Evolutionary conservation across 345 rosid species (phyloP), one percentile per base, ranked within the genome.

Genomic region (Salix koriyanagi): DNA sequence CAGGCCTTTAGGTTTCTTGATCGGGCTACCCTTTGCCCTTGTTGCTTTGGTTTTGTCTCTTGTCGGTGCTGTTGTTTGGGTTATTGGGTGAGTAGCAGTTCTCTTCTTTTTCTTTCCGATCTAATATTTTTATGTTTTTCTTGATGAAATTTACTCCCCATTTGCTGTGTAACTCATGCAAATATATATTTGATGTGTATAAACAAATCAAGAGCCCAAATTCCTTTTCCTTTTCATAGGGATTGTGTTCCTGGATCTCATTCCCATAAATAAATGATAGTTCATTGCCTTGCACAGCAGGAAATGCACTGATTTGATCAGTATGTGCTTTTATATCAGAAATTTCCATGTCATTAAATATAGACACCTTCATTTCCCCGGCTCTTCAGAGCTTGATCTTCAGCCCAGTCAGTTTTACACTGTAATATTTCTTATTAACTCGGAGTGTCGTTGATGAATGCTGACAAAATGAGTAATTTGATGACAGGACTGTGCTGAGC

Each of bases 401-500:
- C n/a, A 7, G 10, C 61, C 61, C n/a, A 21, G 25, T 7, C 10
- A 54, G 23, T 54, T n/a, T 6, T 16, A 16, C 7, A 0, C 2
- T 16, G 21, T 11, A 36, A 34, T 34, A 0, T 67, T 65, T 30
- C 39, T 65, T 30, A 1, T 56, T 19, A 34, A 34, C 0, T 34
- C 5, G 62, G 21, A 56, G 7, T 21, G 6, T 58, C 62, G 13
- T 12, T 11, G 28, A 62, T 62, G 28, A 14, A 6, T 6, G 2
- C 16, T 65, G 36, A 34, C n/a, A 6, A 19, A 34, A 30, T 16
- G 36, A 58, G 1, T 58, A 4, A n/a, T 58, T 65, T 28, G 41
- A 67, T 39, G 36, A 83, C 91, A 94, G 97, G 89, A 76, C 83
- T 4, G 64, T 88, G 64, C 73, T 94, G 85, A 92, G 97, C 83